A percentile compares a stretch with the other conserved stretches of the same genome.
Conservation (phyloP, 805 yeast species). For the Vanderwaltozyma polyspora region DNA sequence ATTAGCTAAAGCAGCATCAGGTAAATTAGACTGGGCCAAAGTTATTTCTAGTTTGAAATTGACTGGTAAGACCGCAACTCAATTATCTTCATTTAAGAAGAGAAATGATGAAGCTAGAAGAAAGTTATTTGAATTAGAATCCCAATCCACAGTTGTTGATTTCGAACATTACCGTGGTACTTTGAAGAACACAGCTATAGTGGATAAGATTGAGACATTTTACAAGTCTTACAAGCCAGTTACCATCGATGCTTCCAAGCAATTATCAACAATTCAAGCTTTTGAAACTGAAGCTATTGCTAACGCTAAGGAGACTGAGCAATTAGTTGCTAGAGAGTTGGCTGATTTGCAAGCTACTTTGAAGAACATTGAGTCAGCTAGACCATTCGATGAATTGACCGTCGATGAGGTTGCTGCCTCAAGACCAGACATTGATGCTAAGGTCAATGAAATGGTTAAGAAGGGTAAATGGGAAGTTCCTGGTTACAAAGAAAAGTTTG, state of each 20-base stretch:
- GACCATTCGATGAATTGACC: conserved; percentile 95
- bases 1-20: conserved; percentile 45
- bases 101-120: conserved; percentile 97
- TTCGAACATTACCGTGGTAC: conserved; percentile 67
- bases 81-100: conserved; percentile 89
- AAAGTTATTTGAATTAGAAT: conserved; percentile 55
- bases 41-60: conserved; percentile 80
- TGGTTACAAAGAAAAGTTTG: conserved; percentile 97
- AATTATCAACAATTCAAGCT: conserved; percentile 80
- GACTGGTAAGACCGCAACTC: conserved; percentile 82
- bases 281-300: conserved; percentile 92
- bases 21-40: conserved; percentile 92
- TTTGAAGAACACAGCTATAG: conserved; percentile 71
- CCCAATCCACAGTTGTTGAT: conserved; percentile 70
- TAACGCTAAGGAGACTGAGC: conserved; percentile 89
- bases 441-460: conserved; percentile 88
- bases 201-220: conserved; percentile 70
- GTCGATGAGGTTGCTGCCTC: conserved; percentile 91
- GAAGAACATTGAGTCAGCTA: conserved; percentile 88
- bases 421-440: conserved; percentile 94
- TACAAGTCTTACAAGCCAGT: conserved; percentile 70
- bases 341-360: conserved; percentile 77
- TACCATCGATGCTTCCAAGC: conserved; percentile 77
- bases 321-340: conserved; percentile 77
- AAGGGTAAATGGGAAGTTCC: conserved; percentile 98